phyloP scores from a whole-genome alignment of 1,284 basidiomycete species.

The Tremellales sp. region DNA sequence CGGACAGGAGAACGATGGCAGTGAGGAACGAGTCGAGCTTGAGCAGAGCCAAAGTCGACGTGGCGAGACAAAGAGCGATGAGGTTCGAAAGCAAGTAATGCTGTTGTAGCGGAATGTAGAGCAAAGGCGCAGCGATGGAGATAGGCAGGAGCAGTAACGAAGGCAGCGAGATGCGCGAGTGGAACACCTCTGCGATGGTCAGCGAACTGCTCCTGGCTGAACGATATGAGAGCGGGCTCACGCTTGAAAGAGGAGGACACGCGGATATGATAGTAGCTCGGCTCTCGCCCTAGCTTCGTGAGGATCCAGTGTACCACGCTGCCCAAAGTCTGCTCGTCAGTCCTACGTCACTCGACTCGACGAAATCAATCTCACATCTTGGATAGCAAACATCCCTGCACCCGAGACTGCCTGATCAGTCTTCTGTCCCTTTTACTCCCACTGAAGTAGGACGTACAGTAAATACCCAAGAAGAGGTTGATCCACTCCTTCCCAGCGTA shows the following conservation, averaged over 20 bases:
- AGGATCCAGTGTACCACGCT: conserved; percentile 25
- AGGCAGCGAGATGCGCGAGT: conserved; percentile 44
- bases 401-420: conserved; percentile 26
- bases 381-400: conserved; percentile 43
- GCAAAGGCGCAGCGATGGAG: conserved; percentile 61
- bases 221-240: conserved; percentile 13
- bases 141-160: conserved; percentile 64
- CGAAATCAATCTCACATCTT: conserved; percentile 28
- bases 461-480: conserved; percentile 55
- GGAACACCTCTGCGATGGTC: conserved; percentile 40
- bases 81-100: conserved; percentile 74
- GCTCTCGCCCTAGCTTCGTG: conserved; percentile 15
- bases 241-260: conserved; percentile 41
- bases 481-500: conserved; percentile 79
- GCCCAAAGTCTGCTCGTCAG: conserved; percentile 29
- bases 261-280: conserved; percentile 40
- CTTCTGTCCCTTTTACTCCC: not conserved
- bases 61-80: conserved; percentile 76
- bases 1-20: conserved; percentile 72
- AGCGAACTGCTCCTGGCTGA: conserved; percentile 3
- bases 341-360: not conserved
- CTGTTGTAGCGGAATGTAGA: conserved; percentile 62
- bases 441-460: conserved; percentile 55
- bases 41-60: conserved; percentile 74
- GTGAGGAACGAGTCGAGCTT: conserved; percentile 89